Evolutionary conservation across 495 filamentous ascomycete genomes (phyloP), one percentile per base, ranked within the genome.

Genomic region (Xeromyces bisporus): DNA sequence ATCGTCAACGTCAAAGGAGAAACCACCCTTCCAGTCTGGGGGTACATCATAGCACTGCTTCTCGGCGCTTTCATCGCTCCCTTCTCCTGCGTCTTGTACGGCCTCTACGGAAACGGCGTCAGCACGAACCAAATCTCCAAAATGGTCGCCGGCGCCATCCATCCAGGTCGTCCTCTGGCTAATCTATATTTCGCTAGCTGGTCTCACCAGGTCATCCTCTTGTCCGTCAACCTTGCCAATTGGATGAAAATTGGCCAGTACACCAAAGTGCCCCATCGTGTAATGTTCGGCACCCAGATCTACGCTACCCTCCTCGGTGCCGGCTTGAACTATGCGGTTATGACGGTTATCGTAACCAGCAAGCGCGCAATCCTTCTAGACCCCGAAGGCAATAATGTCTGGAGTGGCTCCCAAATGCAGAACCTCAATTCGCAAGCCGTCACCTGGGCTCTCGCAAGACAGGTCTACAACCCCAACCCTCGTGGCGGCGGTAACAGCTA

Each of bases 1-100:
- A 50, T 59, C 17, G 54, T 57, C 8, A 54, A 57, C 15, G 50
- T 63, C 32, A 54, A 55, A 37, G 57, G 60, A 25, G 42, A 66
- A 6, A 58, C 60, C 12, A 66, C 65, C 0, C 49, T 74, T 7
- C 64, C 70, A 0, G 59, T 40, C 18, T 73, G 68, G 70, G 69
- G 56, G 2, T 72, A 64, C 36, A 43, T 75, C 16, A 36, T 75
- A 9, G 40, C 67, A 0, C 18, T 58, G 7, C 8, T 54, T 2
- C 18, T 50, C 0, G 54, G 54, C 11, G 41, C 39, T 8, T 36
- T 52, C n/a, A 36, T 58, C 14, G 29, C 51, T 0, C 52, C 54
- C 0, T 58, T 58, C 26, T 7, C 10, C 2, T 23, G 18, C 21
- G 41, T 57, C 8, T 35, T 58, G 7, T 58, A 47, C 21, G 38